Percentiles rank a stretch among this genome's conserved stretches.
phyloP scores from a whole-genome alignment of 2,329 filamentous ascomycete species.

The Sporothrix luriei region DNA sequence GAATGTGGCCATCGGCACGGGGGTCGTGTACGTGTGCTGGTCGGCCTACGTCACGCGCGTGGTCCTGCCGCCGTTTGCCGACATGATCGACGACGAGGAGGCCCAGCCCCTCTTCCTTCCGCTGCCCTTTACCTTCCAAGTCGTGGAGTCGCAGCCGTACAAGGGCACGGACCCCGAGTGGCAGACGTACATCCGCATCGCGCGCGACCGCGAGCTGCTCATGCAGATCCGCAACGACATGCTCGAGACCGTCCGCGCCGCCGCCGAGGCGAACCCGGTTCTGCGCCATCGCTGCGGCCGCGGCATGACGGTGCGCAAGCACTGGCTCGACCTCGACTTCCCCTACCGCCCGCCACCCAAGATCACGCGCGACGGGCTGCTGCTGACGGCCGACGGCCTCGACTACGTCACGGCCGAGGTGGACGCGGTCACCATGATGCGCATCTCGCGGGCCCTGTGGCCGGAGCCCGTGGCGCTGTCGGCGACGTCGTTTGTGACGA shows the following conservation, averaged over 20 bases:
- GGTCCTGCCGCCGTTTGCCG: slow-evolving; percentile 49
- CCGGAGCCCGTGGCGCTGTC: slow-evolving; percentile 56
- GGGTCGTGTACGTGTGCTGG: slow-evolving; percentile 35
- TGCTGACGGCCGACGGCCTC: slow-evolving; percentile 31
- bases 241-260: slow-evolving; percentile 47
- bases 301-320: slow-evolving; percentile 52
- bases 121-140: slow-evolving; percentile 60
- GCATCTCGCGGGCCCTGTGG: slow-evolving; percentile 55
- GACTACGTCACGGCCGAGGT: slow-evolving; percentile 33
- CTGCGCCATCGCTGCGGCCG: slow-evolving; percentile 52
- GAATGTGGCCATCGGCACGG: slow-evolving; percentile 34
- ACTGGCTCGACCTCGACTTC: slow-evolving; percentile 65
- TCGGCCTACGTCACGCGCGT: slow-evolving; percentile 47
- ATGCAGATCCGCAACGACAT: slow-evolving; percentile 54
- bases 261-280: slow-evolving; percentile 49
- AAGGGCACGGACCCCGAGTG: slow-evolving; percentile 64
- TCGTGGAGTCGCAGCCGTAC: slow-evolving; percentile 55
- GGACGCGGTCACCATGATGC: slow-evolving; percentile 39
- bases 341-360: slow-evolving; percentile 61
- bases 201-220: slow-evolving; percentile 54
- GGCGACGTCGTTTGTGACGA: slow-evolving; percentile 55
- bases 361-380: slow-evolving; percentile 57
- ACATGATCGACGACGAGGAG: slow-evolving; percentile 32
- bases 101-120: slow-evolving; percentile 57
- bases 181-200: slow-evolving; percentile 62